These are phyloP conservation scores for Leishmania tarentolae DNA, from an alignment of 208 protist genomes.

Conservation along the genomic window DNA sequence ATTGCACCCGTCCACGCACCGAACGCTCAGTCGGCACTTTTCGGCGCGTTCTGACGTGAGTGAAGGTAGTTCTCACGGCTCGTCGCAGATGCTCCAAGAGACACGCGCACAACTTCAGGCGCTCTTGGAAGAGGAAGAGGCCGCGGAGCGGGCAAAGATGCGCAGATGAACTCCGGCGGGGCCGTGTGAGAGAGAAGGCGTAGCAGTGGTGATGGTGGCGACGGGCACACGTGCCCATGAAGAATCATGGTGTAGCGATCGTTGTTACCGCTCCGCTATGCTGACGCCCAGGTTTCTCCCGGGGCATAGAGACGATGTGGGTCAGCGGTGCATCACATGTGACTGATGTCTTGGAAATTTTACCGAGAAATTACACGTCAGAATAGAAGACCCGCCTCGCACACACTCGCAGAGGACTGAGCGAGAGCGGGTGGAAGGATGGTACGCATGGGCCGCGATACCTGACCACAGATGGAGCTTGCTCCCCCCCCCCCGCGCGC, in stretches of 20 bases:
- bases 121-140: slow-evolving; percentile 66
- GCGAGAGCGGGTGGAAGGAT: background rate
- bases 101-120: slow-evolving; percentile 66
- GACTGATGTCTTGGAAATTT: background rate
- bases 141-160: slow-evolving; percentile 14
- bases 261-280: background rate
- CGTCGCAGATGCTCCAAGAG: slow-evolving; percentile 65
- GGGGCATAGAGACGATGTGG: background rate
- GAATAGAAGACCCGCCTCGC: background rate
- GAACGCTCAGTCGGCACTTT: slow-evolving; percentile 14
- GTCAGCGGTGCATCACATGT: background rate
- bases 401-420: background rate
- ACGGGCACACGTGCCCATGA: background rate
- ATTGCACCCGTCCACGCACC: background rate
- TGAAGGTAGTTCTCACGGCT: slow-evolving; percentile 36
- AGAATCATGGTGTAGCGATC: background rate
- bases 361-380: background rate
- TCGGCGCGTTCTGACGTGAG: slow-evolving; percentile 27
- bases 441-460: background rate
- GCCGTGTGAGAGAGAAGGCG: background rate
- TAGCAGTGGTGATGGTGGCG: background rate
- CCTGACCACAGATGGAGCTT: background rate
- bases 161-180: background rate
- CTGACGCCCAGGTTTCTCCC: background rate
- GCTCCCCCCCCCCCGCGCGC: background rate